phyloP scores from a whole-genome alignment of 495 filamentous ascomycete species.

The Evernia prunastri region DNA sequence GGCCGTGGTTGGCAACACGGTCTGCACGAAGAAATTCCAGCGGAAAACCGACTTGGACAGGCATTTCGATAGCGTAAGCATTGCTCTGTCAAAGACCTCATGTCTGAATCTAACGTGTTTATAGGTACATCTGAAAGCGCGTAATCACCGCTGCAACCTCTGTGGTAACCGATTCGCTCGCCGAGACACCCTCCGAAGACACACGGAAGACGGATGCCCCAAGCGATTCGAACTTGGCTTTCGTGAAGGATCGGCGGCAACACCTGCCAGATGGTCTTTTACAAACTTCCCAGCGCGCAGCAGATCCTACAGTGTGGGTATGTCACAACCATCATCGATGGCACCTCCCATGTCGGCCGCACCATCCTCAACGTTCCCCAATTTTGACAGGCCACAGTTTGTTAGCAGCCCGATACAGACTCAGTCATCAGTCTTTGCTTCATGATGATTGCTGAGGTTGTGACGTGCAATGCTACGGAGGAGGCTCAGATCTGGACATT shows the following conservation, averaged over 20 bases:
- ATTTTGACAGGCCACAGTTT: conserved; percentile 21
- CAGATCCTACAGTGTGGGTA: conserved; percentile 22
- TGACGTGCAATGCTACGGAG: not conserved
- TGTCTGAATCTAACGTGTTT: conserved; percentile 21
- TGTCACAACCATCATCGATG: conserved; percentile 24
- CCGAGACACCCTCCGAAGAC: conserved; percentile 76
- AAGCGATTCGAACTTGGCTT: conserved; percentile 55
- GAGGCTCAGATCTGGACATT: conserved; percentile 4
- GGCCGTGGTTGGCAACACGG: conserved; percentile 44
- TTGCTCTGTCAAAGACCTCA: not conserved
- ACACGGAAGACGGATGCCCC: conserved; percentile 74
- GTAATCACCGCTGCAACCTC: conserved; percentile 62
- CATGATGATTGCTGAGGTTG: not conserved
- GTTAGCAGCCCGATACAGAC: conserved; percentile 23
- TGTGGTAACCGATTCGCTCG: conserved; percentile 72
- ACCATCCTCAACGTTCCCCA: conserved; percentile 15
- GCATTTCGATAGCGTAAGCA: conserved; percentile 70
- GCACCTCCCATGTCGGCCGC: conserved; percentile 20
- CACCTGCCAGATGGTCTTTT: conserved; percentile 25
- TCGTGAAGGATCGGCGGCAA: conserved; percentile 23
- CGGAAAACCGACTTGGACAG: conserved; percentile 79
- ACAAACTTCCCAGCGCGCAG: conserved; percentile 22
- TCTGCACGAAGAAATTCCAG: conserved; percentile 63
- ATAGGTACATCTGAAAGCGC: conserved; percentile 65
- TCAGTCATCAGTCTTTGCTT: conserved; percentile 16